Base-by-base conservation (phyloP, 768 basidiomycete genomes). In the Scleroderma bovista region DNA sequence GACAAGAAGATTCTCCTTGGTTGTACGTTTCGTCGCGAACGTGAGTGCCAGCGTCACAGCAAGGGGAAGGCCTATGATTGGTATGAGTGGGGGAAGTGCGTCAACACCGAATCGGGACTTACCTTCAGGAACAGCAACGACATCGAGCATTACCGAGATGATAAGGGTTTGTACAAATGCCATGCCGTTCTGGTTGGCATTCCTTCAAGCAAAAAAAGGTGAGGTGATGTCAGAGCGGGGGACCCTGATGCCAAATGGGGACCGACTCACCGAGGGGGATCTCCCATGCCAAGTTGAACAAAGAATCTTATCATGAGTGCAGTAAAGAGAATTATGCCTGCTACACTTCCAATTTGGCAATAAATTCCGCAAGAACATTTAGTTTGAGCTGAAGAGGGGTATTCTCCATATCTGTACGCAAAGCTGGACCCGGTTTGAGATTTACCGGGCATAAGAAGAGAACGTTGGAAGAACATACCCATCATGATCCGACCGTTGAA, bases 401-500 rank as follows among this genome's bases (percentile, higher is more conserved):
- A 54, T 86, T 81, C 64, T 94, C 93, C 2, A 86, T 63, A 51
- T 93, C 92, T 5, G 85, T 84, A 47, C 88, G 86, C 42, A 98
- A 80, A 44, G 91, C 93, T 94, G 3, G 51, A 38, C 22, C 36
- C 8, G 19, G 16, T 4, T 34, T 53, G 43, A 56, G 53, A 23
- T 23, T 17, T 24, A 7, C 15, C 8, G 7, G 24, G 20, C 1
- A 1, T n/a, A n/a, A n/a, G n/a, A 46, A 19, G 46, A 38, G 17
- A 32, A 29, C 26, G 44, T 34, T 8, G 24, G 22, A 23, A 19
- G 44, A 7, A 42, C 85, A 31, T 60, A 95, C 93, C 88, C 85
- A 95, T 95, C 90, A 98, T 93, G 60, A 97, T 93, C 40, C 93
- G 81, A 34, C 96, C 96, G 63, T 97, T 93, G 70, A 97, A 98